Conservation (phyloP, 2,329 filamentous ascomycete species). For the Zalaria sp. region DNA sequence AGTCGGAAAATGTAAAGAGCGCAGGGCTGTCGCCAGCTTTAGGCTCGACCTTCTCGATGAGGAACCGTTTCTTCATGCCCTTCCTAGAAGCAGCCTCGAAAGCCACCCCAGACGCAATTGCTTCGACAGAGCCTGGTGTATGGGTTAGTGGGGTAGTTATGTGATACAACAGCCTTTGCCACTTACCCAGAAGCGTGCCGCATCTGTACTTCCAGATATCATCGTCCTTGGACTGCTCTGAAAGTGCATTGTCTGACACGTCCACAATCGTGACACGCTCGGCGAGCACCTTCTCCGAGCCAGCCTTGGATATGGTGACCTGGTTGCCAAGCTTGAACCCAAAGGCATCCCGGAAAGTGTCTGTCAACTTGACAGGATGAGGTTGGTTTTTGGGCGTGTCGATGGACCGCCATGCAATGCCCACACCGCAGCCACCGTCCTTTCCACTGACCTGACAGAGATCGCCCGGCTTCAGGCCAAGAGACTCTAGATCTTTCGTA, state of each 20-base stretch:
- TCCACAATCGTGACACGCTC: slow-evolving; percentile 48
- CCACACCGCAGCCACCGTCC: slow-evolving; percentile 33
- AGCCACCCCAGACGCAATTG: slow-evolving; percentile 54
- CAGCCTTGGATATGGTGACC: slow-evolving; percentile 44
- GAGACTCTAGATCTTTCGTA: slow-evolving; percentile 38
- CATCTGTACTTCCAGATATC: slow-evolving; percentile 18
- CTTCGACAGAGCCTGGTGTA: slow-evolving; percentile 44
- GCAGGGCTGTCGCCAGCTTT: slow-evolving; percentile 3
- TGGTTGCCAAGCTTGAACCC: slow-evolving; percentile 59
- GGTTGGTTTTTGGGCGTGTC: slow-evolving; percentile 43
- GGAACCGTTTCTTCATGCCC: slow-evolving; percentile 47
- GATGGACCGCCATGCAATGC: slow-evolving; percentile 48
- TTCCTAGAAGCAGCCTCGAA: slow-evolving; percentile 50
- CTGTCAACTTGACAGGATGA: slow-evolving; percentile 58
- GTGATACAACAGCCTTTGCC: not conserved
- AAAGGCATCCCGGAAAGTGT: slow-evolving; percentile 57
- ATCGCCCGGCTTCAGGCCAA: slow-evolving; percentile 45
- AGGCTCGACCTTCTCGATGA: slow-evolving; percentile 40
- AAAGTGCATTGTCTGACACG: slow-evolving; percentile 19
- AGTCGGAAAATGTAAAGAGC: slow-evolving; percentile 9
- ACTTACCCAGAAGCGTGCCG: slow-evolving; percentile 16
- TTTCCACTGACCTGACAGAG: slow-evolving; percentile 37
- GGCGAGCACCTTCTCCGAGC: slow-evolving; percentile 38
- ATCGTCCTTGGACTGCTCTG: slow-evolving; percentile 16
- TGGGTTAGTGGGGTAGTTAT: not conserved